Conservation (phyloP, 148 eudicot species). For the Persicaria tinctoria region DNA sequence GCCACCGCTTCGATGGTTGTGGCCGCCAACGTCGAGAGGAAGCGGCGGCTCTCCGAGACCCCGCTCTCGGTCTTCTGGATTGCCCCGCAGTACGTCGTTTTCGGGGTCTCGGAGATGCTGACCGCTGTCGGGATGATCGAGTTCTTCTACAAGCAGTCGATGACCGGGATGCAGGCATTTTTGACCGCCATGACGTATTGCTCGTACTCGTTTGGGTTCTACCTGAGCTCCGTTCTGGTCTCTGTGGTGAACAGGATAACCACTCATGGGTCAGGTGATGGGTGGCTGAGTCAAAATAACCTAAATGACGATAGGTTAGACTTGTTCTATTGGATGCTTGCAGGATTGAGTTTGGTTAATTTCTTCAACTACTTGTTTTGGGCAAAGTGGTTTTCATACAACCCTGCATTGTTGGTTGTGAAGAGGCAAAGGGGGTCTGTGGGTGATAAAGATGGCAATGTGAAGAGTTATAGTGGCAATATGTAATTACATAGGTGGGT, state of each 20-base stretch:
- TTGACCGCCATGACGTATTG: conserved; percentile 78
- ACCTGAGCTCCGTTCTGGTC: conserved; percentile 68
- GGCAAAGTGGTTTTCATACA: conserved; percentile 63
- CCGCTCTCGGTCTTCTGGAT: conserved; percentile 59
- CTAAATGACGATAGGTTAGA: conserved; percentile 74
- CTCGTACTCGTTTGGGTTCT: conserved; percentile 87
- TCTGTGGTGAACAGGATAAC: conserved; percentile 63
- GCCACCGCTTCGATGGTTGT: conserved; percentile 74
- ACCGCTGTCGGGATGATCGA: conserved; percentile 87
- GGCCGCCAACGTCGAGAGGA: conserved; percentile 59
- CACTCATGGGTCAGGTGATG: conserved; percentile 18
- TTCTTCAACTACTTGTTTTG: conserved; percentile 71
- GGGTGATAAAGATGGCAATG: conserved; percentile 12
- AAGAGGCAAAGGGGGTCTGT: conserved; percentile 25
- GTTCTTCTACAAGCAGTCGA: conserved; percentile 76
- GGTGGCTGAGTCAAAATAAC: conserved; percentile 77
- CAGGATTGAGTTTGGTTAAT: conserved; percentile 56
- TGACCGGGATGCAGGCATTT: conserved; percentile 66
- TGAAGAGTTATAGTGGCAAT: conserved; percentile 13
- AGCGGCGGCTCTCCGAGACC: conserved; percentile 28
- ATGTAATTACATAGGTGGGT: neutral
- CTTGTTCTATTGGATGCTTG: conserved; percentile 78
- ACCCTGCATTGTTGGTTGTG: conserved; percentile 30
- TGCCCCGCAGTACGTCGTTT: conserved; percentile 72
- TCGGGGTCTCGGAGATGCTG: conserved; percentile 89